Percentiles rank a stretch among this genome's conserved stretches.
Evolutionary conservation across 495 filamentous ascomycete genomes (phyloP).

Genomic region (Neurospora sp.): DNA sequence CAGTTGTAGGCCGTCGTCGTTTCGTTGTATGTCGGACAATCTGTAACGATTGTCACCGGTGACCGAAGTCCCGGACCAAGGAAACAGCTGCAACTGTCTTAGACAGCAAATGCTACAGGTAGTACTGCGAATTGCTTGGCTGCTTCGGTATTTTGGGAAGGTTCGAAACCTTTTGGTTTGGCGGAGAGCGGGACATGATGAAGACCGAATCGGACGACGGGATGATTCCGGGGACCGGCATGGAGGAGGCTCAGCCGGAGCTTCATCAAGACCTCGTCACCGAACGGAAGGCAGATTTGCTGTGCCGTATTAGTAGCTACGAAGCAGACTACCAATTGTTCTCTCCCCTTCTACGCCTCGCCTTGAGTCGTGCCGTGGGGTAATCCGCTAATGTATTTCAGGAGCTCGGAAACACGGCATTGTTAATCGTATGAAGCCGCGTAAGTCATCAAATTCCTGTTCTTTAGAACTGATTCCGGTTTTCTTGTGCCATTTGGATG

Average conservation of each 20-base stretch:
- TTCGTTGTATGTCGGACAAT: neutral
- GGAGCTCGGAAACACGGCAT: neutral
- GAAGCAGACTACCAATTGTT: neutral
- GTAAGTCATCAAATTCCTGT: neutral
- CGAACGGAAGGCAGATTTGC: neutral
- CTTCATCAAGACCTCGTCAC: neutral
- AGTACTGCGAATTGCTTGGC: neutral
- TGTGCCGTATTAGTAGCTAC: neutral
- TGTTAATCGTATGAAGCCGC: neutral
- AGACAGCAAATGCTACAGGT: neutral
- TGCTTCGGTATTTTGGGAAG: neutral
- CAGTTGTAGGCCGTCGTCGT: neutral
- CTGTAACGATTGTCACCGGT: neutral
- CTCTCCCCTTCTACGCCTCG: neutral
- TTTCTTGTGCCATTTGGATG: neutral
- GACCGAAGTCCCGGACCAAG: neutral
- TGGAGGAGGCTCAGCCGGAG: neutral
- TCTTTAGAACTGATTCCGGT: neutral
- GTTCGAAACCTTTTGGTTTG: neutral
- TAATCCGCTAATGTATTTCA: neutral
- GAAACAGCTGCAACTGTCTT: neutral
- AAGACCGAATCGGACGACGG: neutral
- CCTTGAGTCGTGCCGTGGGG: neutral
- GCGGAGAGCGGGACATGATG: neutral
- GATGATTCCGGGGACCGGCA: neutral